phyloP scores from a whole-genome alignment of 129 eudicot genomes.

The Helichrysum umbraculigerum region DNA sequence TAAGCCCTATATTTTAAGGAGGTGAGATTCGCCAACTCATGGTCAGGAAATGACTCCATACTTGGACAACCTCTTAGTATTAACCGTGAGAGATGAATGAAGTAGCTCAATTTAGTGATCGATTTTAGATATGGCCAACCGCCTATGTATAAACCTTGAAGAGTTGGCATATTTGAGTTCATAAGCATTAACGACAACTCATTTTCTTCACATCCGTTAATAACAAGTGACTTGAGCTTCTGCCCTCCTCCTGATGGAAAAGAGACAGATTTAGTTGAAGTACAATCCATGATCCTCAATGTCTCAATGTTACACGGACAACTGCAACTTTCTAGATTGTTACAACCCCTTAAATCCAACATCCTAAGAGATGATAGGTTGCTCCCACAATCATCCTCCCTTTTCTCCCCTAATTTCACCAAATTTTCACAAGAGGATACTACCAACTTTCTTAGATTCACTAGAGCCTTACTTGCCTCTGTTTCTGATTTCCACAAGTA shows the following conservation, averaged over 20 bases:
- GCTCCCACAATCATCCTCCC: background rate
- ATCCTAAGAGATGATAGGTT: conserved; percentile 10
- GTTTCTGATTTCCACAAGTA: conserved; percentile 18
- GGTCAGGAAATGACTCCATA: conserved; percentile 19
- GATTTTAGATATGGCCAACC: conserved; percentile 7
- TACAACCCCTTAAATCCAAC: background rate
- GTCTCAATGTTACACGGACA: background rate
- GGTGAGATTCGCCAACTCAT: conserved; percentile 14
- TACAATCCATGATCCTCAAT: background rate
- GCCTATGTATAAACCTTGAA: background rate
- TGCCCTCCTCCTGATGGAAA: conserved; percentile 2
- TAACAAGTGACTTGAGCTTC: conserved; percentile 2
- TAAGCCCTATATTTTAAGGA: background rate
- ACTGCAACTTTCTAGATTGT: background rate
- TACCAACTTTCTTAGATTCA: background rate
- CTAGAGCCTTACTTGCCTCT: conserved; percentile 3
- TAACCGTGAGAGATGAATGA: conserved; percentile 3
- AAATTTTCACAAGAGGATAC: background rate
- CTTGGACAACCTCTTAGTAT: background rate
- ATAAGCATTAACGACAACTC: background rate
- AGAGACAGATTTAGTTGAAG: background rate
- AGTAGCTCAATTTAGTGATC: conserved; percentile 1
- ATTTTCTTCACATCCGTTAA: background rate
- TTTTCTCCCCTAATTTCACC: conserved; percentile 12
- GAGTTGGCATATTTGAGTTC: background rate